Evolutionary conservation across 108 stramenopile genomes (phyloP).

Genomic region (Fragilaria radians): DNA sequence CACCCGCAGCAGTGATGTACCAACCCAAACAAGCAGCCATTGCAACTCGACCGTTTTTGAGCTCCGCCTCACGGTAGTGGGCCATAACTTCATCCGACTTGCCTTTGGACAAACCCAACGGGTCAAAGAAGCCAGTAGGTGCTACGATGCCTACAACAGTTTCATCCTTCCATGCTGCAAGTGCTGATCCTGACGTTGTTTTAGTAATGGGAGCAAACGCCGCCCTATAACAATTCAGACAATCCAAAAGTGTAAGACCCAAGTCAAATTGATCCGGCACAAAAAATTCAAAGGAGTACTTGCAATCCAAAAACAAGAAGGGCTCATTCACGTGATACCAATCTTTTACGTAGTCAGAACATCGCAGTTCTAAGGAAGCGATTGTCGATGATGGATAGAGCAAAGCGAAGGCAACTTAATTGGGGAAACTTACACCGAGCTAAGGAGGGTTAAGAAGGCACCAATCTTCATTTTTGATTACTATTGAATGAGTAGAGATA

Average conservation of each 20-base stretch:
- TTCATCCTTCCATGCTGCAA: slow-evolving; percentile 71
- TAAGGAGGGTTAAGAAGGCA: slow-evolving; percentile 33
- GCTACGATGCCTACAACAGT: slow-evolving; percentile 69
- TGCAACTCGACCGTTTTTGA: slow-evolving; percentile 96
- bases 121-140: slow-evolving; percentile 87
- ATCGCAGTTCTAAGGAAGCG: neutral
- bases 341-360: neutral
- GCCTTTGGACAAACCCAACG: slow-evolving; percentile 73
- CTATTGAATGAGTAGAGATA: neutral
- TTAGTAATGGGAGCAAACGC: slow-evolving; percentile 70
- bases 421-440: slow-evolving; percentile 36
- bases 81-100: slow-evolving; percentile 74
- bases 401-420: neutral
- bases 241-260: neutral
- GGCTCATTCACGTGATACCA: neutral
- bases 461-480: slow-evolving; percentile 41
- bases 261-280: neutral
- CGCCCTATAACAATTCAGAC: slow-evolving; percentile 29
- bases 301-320: neutral
- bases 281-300: neutral
- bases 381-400: neutral
- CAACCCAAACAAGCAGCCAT: slow-evolving; percentile 97
- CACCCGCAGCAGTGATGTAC: slow-evolving; percentile 84
- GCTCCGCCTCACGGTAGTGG: slow-evolving; percentile 90
- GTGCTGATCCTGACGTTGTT: slow-evolving; percentile 22